Percentiles rank a stretch among this genome's conserved stretches.
Conservation (phyloP, 2,329 filamentous ascomycete species). For the Nemania bipapillata region DNA sequence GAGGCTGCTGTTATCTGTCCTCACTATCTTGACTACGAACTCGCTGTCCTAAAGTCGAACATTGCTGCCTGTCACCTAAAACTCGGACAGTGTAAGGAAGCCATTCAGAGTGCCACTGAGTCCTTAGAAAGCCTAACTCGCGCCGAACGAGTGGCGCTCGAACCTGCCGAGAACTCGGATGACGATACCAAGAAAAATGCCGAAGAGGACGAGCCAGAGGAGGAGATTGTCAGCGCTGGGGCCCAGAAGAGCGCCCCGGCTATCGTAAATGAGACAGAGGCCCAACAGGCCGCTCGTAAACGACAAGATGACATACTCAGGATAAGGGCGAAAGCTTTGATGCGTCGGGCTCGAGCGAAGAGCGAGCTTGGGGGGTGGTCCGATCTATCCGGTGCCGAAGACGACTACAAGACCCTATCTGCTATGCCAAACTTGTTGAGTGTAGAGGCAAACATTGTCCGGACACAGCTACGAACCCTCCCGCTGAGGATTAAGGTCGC, state of each 20-base stretch:
- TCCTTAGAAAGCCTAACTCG: slow-evolving; percentile 78
- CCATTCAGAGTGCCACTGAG: slow-evolving; percentile 76
- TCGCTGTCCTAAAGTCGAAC: slow-evolving; percentile 88
- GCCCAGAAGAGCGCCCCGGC: slow-evolving; percentile 63
- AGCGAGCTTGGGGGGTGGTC: slow-evolving; percentile 81
- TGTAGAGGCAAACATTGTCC: slow-evolving; percentile 75
- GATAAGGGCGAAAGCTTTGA: slow-evolving; percentile 83
- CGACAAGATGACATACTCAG: slow-evolving; percentile 73
- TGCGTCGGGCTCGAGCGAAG: slow-evolving; percentile 79
- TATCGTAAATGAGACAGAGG: slow-evolving; percentile 46
- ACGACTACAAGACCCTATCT: slow-evolving; percentile 79
- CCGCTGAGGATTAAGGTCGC: slow-evolving; percentile 78
- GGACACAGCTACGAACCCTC: slow-evolving; percentile 71
- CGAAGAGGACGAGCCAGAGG: slow-evolving; percentile 61
- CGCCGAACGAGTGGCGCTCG: slow-evolving; percentile 57
- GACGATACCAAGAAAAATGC: slow-evolving; percentile 61
- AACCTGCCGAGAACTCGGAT: slow-evolving; percentile 49
- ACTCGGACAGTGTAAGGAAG: slow-evolving; percentile 84
- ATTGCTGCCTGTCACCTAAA: slow-evolving; percentile 90
- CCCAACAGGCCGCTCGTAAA: slow-evolving; percentile 51
- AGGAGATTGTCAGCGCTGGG: slow-evolving; percentile 69
- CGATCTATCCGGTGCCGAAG: slow-evolving; percentile 77
- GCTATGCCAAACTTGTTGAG: slow-evolving; percentile 69
- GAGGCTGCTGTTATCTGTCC: slow-evolving; percentile 82
- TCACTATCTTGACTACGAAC: slow-evolving; percentile 85